phyloP scores from a whole-genome alignment of 108 stramenopile species.

The Fragilaria radians region DNA sequence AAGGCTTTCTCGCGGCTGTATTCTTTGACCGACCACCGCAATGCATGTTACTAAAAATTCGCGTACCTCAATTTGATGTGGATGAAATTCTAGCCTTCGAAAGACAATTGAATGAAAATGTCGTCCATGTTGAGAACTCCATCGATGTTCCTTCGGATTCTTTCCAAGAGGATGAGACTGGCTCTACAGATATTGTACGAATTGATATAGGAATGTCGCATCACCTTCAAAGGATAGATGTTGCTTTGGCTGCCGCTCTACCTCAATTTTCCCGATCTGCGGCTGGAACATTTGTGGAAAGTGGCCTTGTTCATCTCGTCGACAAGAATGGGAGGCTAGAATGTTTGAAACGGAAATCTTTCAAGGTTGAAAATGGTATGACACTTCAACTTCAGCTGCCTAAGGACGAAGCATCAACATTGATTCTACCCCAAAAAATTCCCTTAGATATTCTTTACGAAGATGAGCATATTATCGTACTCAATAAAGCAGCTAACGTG shows the following conservation, averaged over 20 bases:
- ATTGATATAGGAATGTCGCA: no score
- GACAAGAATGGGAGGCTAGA: constrained; percentile 4
- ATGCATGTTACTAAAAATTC: constrained; percentile 5
- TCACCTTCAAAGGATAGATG: constrained; percentile 44
- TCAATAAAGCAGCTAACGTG: constrained; percentile 92
- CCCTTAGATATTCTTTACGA: constrained; percentile 84
- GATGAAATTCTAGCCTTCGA: constrained; percentile 43
- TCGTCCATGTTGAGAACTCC: background rate
- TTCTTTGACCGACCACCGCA: background rate
- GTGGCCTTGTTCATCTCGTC: constrained; percentile 22
- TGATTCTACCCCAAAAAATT: constrained; percentile 71
- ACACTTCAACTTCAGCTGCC: constrained; percentile 19
- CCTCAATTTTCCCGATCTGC: constrained; percentile 37
- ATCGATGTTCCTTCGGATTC: constrained; percentile 10
- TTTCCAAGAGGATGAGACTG: no score
- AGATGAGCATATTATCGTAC: constrained; percentile 88
- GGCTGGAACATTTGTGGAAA: constrained; percentile 37
- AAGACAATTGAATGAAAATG: constrained; percentile 21
- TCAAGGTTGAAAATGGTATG: constrained; percentile 34
- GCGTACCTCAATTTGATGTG: constrained; percentile 28
- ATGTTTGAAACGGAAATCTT: constrained; percentile 33
- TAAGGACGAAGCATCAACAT: constrained; percentile 31
- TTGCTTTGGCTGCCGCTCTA: constrained; percentile 23
- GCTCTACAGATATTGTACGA: no score
- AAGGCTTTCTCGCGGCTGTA: no score